Percentiles rank a stretch among this genome's conserved stretches.
Conservation (phyloP, 1,284 basidiomycete genomes). For the Sparassis latifolia region DNA sequence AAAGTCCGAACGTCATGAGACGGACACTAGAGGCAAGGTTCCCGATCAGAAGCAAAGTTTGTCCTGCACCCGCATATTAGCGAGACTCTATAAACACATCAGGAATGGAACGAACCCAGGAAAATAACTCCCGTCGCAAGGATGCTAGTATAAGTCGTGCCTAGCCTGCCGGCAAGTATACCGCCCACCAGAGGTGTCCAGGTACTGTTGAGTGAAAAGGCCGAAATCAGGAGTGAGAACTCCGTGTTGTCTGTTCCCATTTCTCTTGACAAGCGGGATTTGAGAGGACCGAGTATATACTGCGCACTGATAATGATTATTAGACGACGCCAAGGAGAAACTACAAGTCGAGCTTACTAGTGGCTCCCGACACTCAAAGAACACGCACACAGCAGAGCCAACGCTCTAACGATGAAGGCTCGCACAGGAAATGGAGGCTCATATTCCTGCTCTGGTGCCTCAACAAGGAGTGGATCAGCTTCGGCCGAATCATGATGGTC, state of each 20-base stretch:
- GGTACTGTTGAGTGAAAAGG: constrained; percentile 70
- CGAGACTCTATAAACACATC: too few species aligned
- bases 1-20: constrained; percentile 65
- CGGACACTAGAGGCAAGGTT: constrained; percentile 52
- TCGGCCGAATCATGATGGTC: too few species aligned
- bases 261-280: constrained; percentile 64
- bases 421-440: constrained; percentile 18
- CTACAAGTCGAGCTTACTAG: constrained; percentile 42
- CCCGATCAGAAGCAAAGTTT: constrained; percentile 55
- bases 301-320: constrained; percentile 40
- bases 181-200: constrained; percentile 77
- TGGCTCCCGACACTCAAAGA: constrained; percentile 70
- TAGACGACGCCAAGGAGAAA: neutral
- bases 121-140: constrained; percentile 68
- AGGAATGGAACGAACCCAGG: constrained; percentile 35
- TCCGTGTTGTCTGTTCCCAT: constrained; percentile 72
- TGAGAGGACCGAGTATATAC: constrained; percentile 70
- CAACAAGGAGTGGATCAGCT: too few species aligned
- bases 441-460: constrained; percentile 4
- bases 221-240: constrained; percentile 70
- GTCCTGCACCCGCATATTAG: constrained; percentile 34
- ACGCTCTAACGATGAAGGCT: constrained; percentile 42
- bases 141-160: constrained; percentile 64
- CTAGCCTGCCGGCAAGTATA: constrained; percentile 58
- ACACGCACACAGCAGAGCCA: constrained; percentile 71